These are phyloP conservation scores for Eucalyptus pauciflora DNA, from an alignment of 345 rosid genomes.

Conservation along the genomic window DNA sequence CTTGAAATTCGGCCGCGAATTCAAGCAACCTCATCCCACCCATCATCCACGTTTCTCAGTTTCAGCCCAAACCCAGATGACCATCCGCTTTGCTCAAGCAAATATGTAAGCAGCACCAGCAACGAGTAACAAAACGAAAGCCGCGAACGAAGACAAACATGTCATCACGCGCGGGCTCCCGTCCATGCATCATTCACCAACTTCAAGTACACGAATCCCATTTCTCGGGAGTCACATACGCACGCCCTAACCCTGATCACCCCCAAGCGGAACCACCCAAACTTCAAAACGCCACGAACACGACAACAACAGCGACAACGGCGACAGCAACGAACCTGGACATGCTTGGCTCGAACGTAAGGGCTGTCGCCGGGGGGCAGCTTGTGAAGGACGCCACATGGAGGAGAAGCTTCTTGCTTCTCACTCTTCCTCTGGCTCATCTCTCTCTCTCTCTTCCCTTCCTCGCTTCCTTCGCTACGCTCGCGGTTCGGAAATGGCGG, in stretches of 20 bases:
- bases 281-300: not conserved
- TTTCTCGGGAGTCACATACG: not conserved
- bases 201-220: not conserved
- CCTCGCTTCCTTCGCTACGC: not conserved
- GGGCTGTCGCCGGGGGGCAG: slow-evolving; percentile 86
- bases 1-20: not conserved
- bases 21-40: not conserved
- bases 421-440: slow-evolving; percentile 21
- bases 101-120: not conserved
- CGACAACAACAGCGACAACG: not conserved
- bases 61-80: not conserved
- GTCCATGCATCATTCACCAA: not conserved
- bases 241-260: not conserved
- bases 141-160: not conserved
- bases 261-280: not conserved
- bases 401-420: slow-evolving; percentile 6
- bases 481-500: not conserved
- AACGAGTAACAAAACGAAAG: not conserved
- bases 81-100: not conserved
- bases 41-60: not conserved
- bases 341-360: slow-evolving; percentile 81
- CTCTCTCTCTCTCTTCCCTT: not conserved
- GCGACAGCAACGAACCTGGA: slow-evolving; percentile 34
- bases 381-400: slow-evolving; percentile 53
- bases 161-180: not conserved